Base-by-base conservation (phyloP, 164 flowering plant genomes). In the Chimonanthus praecox region DNA sequence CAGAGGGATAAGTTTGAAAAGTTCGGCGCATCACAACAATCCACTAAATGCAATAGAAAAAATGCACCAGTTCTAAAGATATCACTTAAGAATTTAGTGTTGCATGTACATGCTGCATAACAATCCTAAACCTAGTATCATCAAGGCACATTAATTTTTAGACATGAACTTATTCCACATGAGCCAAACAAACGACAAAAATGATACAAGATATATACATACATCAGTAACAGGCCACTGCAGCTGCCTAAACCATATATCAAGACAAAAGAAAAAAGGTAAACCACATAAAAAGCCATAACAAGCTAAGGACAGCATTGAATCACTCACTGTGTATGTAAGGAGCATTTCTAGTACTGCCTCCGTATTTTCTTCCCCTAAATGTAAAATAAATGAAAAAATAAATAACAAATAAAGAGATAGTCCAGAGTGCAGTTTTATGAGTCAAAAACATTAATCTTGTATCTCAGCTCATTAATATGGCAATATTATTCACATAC, bases 401-500 rank as follows among this genome's bases (percentile, higher is more conserved):
- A 33, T 33, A 33, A 33, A 33, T 33, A 13, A 65, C 16, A 11
- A 45, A 66, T 3, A 54, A 5, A 54, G 15, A 54, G 16, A 11
- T 10, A 8, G 9, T 45, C 45, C 68, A 66, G 47, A 66, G 45
- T 44, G 68, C 68, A 46, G 45, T 11, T 44, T 63, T 10, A 6
- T 18, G 49, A n/a, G 60, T 2, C 5, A 64, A 16, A 11, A 49
- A 44, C 43, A 13, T 15, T 67, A n/a, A 13, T 49, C 4, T 8
- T 69, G 68, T n/a, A 21, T 45, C 47, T 43, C 47, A 71, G 72
- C 68, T 60, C 10, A 20, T 72, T 54, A 18, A 44, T 71, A 8
- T 61, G 20, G 61, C 33, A 33, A 33, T 33, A 33, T 33, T 33
- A 33, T 33, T 33, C 71, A 49, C 6, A 67, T 84, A 94, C 98